phyloP scores from a whole-genome alignment of 2,329 filamentous ascomycete species.

The Daldinia sp. region DNA sequence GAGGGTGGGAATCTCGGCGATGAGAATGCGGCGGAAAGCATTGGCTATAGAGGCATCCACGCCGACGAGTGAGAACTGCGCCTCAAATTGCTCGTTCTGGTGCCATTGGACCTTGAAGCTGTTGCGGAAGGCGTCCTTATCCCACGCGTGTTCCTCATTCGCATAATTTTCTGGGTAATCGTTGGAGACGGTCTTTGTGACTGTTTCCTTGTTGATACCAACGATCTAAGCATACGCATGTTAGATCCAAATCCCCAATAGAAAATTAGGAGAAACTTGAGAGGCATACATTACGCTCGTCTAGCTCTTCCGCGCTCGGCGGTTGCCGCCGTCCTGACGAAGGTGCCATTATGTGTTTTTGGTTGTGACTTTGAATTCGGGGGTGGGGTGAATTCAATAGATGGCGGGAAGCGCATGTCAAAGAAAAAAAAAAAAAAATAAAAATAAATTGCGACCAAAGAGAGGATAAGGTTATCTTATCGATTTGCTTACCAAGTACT shows the following conservation, averaged over 20 bases:
- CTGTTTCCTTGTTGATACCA: conserved; percentile 88
- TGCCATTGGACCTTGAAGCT: conserved; percentile 84
- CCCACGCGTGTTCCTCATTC: conserved; percentile 87
- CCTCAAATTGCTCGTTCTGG: conserved; percentile 80
- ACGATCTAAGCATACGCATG: conserved; percentile 71
- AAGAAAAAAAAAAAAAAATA: no score
- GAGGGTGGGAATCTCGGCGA: conserved; percentile 92
- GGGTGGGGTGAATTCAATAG: conserved; percentile 43
- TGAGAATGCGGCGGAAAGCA: conserved; percentile 94
- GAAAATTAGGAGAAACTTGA: background rate
- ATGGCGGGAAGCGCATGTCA: conserved; percentile 23
- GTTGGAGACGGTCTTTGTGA: conserved; percentile 87
- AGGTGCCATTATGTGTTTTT: conserved; percentile 49
- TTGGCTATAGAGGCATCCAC: conserved; percentile 95
- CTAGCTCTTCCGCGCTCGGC: conserved; percentile 46
- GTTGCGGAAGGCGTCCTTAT: conserved; percentile 77
- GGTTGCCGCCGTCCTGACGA: conserved; percentile 44
- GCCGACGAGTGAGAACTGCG: conserved; percentile 91
- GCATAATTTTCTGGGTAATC: conserved; percentile 94
- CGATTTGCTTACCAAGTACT: conserved; percentile 26
- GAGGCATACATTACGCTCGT: conserved; percentile 48
- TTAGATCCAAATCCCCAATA: conserved; percentile 27
- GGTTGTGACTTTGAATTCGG: conserved; percentile 29
- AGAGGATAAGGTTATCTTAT: conserved; percentile 42
- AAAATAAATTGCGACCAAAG: conserved; percentile 42